A percentile compares a stretch with the other conserved stretches of the same genome.
phyloP scores from a whole-genome alignment of 768 basidiomycete genomes.

The Phlebiopsis gigantea region DNA sequence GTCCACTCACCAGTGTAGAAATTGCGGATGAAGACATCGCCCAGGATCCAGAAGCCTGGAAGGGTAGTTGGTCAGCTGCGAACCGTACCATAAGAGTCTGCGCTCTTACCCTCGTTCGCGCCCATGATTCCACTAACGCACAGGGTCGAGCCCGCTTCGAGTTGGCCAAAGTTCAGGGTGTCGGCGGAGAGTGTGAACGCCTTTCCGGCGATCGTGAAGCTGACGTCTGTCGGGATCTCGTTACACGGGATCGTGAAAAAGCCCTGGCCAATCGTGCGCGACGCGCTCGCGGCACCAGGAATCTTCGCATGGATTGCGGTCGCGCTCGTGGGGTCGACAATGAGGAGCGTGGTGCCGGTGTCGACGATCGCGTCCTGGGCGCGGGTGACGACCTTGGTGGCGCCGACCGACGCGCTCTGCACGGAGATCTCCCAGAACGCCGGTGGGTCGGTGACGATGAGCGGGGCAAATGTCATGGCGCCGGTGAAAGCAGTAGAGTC shows the following conservation, averaged over 20 bases:
- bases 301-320: constrained; percentile 1
- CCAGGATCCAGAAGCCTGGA: constrained; percentile 29
- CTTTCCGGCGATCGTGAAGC: constrained; percentile 34
- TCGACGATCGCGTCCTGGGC: constrained; percentile 29
- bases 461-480: constrained; percentile 32
- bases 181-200: constrained; percentile 30
- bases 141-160: constrained; percentile 23
- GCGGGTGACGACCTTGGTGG: background rate
- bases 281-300: constrained; percentile 1
- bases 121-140: constrained; percentile 34
- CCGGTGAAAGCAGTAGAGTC: constrained; percentile 42
- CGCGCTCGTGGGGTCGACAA: constrained; percentile 23
- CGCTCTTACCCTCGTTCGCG: background rate
- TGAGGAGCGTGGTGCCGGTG: constrained; percentile 30
- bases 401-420: constrained; percentile 11
- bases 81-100: background rate
- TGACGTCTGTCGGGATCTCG: constrained; percentile 22
- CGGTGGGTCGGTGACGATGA: constrained; percentile 23
- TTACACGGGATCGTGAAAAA: constrained; percentile 35
- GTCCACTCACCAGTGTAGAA: constrained; percentile 27
- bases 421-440: constrained; percentile 24
- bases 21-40: constrained; percentile 39
- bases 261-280: constrained; percentile 14
- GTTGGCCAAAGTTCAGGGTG: constrained; percentile 38
- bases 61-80: background rate